phyloP scores from a whole-genome alignment of 2,329 filamentous ascomycete species.

The Incumbomyces delicatus region DNA sequence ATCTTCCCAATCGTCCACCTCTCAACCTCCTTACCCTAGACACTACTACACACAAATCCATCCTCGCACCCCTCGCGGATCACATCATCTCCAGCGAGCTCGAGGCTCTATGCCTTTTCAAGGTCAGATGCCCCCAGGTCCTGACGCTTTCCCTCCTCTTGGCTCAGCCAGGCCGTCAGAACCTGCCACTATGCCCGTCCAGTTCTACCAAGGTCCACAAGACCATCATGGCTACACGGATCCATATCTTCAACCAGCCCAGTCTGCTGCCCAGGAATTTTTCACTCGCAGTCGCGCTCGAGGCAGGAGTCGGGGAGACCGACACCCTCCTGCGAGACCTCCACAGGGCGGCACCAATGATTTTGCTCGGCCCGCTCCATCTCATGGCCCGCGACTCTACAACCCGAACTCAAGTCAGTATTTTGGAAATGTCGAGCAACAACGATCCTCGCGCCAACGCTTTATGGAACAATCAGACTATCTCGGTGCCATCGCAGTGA shows the following conservation, averaged over 20 bases:
- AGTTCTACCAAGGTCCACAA: neutral
- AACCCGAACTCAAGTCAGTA: conserved; percentile 8
- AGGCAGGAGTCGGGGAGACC: conserved; percentile 1
- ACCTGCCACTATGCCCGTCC: neutral
- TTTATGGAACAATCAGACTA: conserved; percentile 19
- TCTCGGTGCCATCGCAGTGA: conserved; percentile 12
- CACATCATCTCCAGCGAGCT: conserved; percentile 28
- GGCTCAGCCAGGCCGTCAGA: neutral
- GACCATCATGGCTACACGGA: neutral
- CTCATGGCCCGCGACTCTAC: conserved; percentile 9
- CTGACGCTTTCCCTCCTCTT: conserved; percentile 5
- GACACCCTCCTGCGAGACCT: neutral
- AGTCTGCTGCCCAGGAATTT: conserved; percentile 6
- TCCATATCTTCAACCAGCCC: neutral
- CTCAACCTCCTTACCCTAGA: neutral
- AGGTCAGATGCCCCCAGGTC: conserved; percentile 1
- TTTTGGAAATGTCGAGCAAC: conserved; percentile 11
- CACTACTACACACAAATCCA: conserved; percentile 6
- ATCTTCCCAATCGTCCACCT: conserved; percentile 1
- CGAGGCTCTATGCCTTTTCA: neutral
- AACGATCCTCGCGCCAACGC: conserved; percentile 9
- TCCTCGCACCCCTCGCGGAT: conserved; percentile 28
- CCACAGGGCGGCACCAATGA: neutral
- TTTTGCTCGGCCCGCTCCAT: conserved; percentile 9
- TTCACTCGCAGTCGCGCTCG: conserved; percentile 4